Conservation (phyloP, 768 basidiomycete species). For the Auriscalpium microsporum region DNA sequence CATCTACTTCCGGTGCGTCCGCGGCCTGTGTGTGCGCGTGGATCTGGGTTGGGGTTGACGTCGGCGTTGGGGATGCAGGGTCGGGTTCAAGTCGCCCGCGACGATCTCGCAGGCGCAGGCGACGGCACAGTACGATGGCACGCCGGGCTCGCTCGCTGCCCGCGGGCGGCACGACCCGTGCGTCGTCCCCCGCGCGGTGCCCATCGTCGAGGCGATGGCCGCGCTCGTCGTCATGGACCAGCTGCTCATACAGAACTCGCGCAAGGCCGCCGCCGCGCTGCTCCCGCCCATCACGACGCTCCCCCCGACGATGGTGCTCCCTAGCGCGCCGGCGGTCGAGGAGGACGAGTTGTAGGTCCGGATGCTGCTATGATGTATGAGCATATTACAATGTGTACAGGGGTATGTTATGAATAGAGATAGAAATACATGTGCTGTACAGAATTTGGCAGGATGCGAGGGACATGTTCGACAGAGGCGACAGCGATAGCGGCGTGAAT, state of each 20-base stretch:
- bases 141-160: slow-evolving; percentile 78
- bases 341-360: background rate
- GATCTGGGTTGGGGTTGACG: background rate
- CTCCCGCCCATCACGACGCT: slow-evolving; percentile 85
- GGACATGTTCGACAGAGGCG: background rate
- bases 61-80: slow-evolving; percentile 32
- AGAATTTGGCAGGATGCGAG: background rate
- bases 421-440: background rate
- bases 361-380: background rate
- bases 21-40: slow-evolving; percentile 6
- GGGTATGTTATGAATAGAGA: background rate
- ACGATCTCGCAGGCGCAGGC: slow-evolving; percentile 90
- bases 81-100: slow-evolving; percentile 97
- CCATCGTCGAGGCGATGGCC: slow-evolving; percentile 98
- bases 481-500: background rate
- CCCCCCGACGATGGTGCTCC: slow-evolving; percentile 77
- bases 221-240: slow-evolving; percentile 92
- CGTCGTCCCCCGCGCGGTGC: slow-evolving; percentile 93
- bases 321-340: background rate
- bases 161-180: slow-evolving; percentile 95
- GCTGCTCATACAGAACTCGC: slow-evolving; percentile 81
- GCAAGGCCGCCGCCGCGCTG: slow-evolving; percentile 61
- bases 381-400: background rate
- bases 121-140: slow-evolving; percentile 92
- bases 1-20: slow-evolving; percentile 85